Conservation (phyloP, 2,329 filamentous ascomycete species). For the Aspergillus latus region DNA sequence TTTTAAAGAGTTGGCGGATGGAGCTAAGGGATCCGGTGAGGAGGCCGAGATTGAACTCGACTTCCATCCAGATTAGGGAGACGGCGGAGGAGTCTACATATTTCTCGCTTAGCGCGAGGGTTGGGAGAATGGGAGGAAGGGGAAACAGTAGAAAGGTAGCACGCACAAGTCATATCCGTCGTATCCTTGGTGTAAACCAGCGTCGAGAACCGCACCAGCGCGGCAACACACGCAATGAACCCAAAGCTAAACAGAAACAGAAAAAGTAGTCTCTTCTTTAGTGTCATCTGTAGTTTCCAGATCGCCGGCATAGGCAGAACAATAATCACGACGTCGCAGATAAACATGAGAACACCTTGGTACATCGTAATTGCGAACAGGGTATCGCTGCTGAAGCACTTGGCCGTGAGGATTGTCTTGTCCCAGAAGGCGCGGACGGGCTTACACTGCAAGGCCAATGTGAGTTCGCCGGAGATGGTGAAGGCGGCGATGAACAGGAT, state of each 20-base stretch:
- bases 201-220: constrained; percentile 21
- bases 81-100: constrained; percentile 16
- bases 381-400: neutral
- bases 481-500: neutral
- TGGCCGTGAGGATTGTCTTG: neutral
- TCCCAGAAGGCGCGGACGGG: neutral
- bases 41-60: constrained; percentile 25
- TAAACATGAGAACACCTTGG: neutral
- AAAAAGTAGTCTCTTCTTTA: neutral
- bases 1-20: neutral
- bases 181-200: constrained; percentile 18
- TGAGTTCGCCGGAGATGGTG: neutral
- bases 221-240: constrained; percentile 21
- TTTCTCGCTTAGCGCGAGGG: too few species aligned
- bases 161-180: constrained; percentile 21
- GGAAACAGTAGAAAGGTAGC: neutral
- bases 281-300: neutral
- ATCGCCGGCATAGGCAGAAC: neutral
- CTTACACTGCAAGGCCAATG: neutral
- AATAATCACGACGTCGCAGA: neutral
- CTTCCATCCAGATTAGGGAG: constrained; percentile 24
- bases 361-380: neutral
- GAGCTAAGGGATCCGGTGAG: constrained; percentile 6
- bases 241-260: neutral
- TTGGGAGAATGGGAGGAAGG: neutral